Evolutionary conservation across 768 basidiomycete species (phyloP), one percentile per base, ranked within the genome.

Genomic region (Tremella mesenterica): DNA sequence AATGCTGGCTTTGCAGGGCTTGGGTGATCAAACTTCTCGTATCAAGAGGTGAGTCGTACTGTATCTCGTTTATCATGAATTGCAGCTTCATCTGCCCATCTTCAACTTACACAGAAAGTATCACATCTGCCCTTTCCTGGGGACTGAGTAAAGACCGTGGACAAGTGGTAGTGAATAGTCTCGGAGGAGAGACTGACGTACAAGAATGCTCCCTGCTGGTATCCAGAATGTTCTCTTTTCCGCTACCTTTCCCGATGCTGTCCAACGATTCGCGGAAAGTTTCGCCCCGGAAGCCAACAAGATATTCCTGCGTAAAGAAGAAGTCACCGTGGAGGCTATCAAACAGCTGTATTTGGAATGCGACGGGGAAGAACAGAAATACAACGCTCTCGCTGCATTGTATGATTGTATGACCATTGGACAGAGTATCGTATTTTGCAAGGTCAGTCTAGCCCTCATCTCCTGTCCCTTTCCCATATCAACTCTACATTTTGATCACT

Each of bases 291-390:
- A 79, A 30, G 86, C 95, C 58, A 97, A 99, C 79, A 89, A 93
- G 77, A 97, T 99, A 64, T 86, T 90, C 75, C 79, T 99, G 30
- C 83, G 89, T 75, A 85, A 83, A 69, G 90, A 92, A 70, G 95
- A 99, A 70, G 79, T 99, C 43, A 86, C 85, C 25, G 87, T 97
- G 21, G 87, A 89, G 49, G 88, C 86, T 34, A 96, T 99, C 74
- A 82, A 86, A 58, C 95, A 99, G 67, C 93, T 97, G 73, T 97
- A 90, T 76, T 86, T 99, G 85, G 91, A 97, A 71, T 97, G 93
- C 76, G 81, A 76, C 70, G 78, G 85, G 69, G 92, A 88, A 69
- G 83, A 88, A 29, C 83, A 89, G 64, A 96, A 97, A 81, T 97
- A 90, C 72, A 91, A 96, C 57, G 88, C 96, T 47, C 78, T 99